Evolutionary conservation across 148 eudicot genomes (phyloP), one percentile per base, ranked within the genome.

Genomic region (Camellia granthamiana): DNA sequence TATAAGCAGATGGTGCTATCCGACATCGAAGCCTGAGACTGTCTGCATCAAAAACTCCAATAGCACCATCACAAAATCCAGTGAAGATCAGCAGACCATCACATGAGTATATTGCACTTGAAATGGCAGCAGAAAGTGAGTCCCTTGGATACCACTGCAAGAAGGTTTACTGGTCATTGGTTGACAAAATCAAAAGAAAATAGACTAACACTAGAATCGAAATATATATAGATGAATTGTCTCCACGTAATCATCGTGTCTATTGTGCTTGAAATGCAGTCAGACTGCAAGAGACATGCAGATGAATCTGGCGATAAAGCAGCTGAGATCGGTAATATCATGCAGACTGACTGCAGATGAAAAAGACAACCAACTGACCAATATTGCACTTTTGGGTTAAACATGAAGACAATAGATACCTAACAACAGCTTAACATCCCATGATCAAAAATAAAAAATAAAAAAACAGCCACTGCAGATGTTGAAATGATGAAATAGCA

Each of bases 101-200:
- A 79, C 90, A 87, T 30, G 92, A 89, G 81, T 87, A 89, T 62
- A 85, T 84, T 70, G 90, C 92, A 51, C 86, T 85, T 69, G 92
- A 87, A 73, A 89, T 87, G 47, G 88, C 69, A 56, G 92, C 90
- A 30, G 90, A 85, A 46, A 89, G 90, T 12, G 87, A 84, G 23
- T 85, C 92, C 76, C 84, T 85, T 19, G 92, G 92, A 74, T 79
- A 78, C 92, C 92, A 89, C 92, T 89, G 87, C 85, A 84, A 75
- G 13, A 59, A 12, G 18, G 55, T 67, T 70, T 43, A 30, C 58
- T 5, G 55, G 38, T 30, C 38, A 30, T 30, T 30, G 38, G 38
- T 51, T 58, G 46, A 49, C 54, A 54, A 77, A 82, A 47, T 11
- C 60, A 55, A 41, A 49, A 23, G 60, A 52, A 61, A 47, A 30